phyloP scores from a whole-genome alignment of 1,139 yeast species.

The Tardiomyces digboiensis region DNA sequence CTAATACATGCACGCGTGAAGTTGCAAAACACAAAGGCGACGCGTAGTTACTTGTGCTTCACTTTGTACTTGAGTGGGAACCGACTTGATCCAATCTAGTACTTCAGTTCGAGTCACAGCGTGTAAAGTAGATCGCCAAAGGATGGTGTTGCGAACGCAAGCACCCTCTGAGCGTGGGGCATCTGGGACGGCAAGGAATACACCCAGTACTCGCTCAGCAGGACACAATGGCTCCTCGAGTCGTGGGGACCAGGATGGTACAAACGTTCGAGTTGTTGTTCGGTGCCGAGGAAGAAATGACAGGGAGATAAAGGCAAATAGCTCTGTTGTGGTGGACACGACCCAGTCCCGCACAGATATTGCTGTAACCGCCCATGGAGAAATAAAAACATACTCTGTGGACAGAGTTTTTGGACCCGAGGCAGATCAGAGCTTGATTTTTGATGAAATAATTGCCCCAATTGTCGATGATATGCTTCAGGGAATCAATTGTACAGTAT shows the following conservation, averaged over 20 bases:
- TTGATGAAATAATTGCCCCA: constrained; percentile 50
- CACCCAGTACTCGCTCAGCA: background rate
- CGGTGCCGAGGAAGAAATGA: constrained; percentile 79
- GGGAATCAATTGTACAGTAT: constrained; percentile 62
- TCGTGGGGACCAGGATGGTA: constrained; percentile 8
- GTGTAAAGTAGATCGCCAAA: too few relatives aligned
- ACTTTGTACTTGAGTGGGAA: too few relatives aligned
- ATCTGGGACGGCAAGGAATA: background rate
- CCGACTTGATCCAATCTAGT: too few relatives aligned
- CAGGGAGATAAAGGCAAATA: constrained; percentile 59
- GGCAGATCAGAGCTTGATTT: constrained; percentile 54
- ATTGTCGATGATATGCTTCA: constrained; percentile 47
- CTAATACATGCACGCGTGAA: too few relatives aligned
- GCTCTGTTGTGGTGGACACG: constrained; percentile 54
- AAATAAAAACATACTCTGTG: constrained; percentile 44
- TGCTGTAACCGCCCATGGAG: constrained; percentile 3
- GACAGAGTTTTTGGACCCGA: constrained; percentile 70
- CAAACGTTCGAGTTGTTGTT: constrained; percentile 73
- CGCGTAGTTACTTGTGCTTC: too few relatives aligned
- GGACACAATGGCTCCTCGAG: background rate
- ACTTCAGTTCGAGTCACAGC: too few relatives aligned
- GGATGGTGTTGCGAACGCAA: background rate
- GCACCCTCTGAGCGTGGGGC: background rate
- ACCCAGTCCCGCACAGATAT: background rate
- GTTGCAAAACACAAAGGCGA: too few relatives aligned